Evolutionary conservation across 1,284 basidiomycete genomes (phyloP), one percentile per base, ranked within the genome.

Genomic region (Ganoderma boninense): DNA sequence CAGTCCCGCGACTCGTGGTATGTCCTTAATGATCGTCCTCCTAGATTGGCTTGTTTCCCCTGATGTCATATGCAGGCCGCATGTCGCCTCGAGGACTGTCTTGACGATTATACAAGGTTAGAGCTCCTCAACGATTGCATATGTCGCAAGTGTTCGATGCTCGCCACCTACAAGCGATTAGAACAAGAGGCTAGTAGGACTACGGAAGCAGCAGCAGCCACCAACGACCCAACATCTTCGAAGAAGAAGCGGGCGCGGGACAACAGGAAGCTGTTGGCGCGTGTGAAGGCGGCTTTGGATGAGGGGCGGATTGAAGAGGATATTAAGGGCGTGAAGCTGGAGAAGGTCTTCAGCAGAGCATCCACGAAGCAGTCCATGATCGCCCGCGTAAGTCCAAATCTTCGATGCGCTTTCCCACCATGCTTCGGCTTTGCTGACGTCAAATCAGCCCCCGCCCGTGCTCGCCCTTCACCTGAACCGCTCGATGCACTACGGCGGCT

Each of bases 291-390:
- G 8, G 90, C 91, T 8, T 78, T 97, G n/a, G 87, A 92, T 3
- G 88, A 93, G 70, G 91, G 91, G 4, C 83, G 93, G 52, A 90
- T 95, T 35, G 95, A 96, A 79, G 92, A 94, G 67, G 92, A 95
- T 66, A 81, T 95, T 68, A 90, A 89, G 74, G 93, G 90, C 56
- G 84, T 95, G 60, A 89, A 89, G 76, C 82, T 96, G 75, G 92
- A 95, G 79, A 90, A 90, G 76, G 89, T 94, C 1, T 82, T 89
- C 64, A 93, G 92, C 73, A 86, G 85, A 57, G 89, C 90, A n/a
- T 93, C 92, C 4, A 95, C 93, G 13, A 95, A 96, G 79, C 94
- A 95, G 79, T 91, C 92, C 38, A 95, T 96, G 92, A 87, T 96
- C 70, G 95, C 94, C 52, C 85, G 95, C 78, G 94, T 94, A 77